A percentile compares a stretch with the other conserved stretches of the same genome.
Conservation (phyloP, 106 monocot genomes). For the Acorus calamus region DNA sequence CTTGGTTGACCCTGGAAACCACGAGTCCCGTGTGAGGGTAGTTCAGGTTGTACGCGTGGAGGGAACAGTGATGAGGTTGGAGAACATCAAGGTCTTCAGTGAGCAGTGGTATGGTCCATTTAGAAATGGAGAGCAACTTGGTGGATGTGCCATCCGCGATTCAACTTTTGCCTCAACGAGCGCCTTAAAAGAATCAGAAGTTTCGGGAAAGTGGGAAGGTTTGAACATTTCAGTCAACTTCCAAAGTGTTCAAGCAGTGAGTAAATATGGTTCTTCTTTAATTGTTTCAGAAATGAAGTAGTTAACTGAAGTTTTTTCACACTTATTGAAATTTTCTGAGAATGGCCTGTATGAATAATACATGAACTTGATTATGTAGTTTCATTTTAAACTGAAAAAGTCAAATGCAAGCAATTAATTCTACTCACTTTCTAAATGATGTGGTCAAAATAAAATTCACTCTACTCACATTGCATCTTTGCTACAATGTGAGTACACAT, state of each 20-base stretch:
- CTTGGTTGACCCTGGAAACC: conserved; percentile 45
- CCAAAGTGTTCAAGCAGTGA: conserved; percentile 15
- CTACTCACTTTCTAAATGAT: too few species aligned
- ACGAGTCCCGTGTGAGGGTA: conserved; percentile 50
- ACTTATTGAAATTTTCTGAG: too few species aligned
- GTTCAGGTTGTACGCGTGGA: conserved; percentile 34
- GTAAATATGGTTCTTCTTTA: background rate
- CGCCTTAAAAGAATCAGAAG: conserved; percentile 29
- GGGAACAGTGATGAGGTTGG: conserved; percentile 30
- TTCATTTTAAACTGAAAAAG: too few species aligned
- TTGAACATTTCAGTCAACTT: conserved; percentile 22
- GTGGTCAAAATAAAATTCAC: too few species aligned
- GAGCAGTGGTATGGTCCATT: conserved; percentile 92
- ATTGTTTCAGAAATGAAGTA: too few species aligned
- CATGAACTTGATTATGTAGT: too few species aligned
- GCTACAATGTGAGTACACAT: too few species aligned
- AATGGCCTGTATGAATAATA: too few species aligned
- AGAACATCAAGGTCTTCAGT: conserved; percentile 51
- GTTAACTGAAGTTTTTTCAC: too few species aligned
- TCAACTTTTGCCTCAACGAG: conserved; percentile 50
- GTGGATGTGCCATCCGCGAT: conserved; percentile 77
- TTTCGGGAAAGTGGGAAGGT: conserved; percentile 51
- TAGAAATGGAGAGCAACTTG: conserved; percentile 75
- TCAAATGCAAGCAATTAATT: too few species aligned
- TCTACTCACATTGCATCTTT: too few species aligned